Conservation (phyloP, 2,329 filamentous ascomycete species). For the Ceratocystiopsis minuta region DNA sequence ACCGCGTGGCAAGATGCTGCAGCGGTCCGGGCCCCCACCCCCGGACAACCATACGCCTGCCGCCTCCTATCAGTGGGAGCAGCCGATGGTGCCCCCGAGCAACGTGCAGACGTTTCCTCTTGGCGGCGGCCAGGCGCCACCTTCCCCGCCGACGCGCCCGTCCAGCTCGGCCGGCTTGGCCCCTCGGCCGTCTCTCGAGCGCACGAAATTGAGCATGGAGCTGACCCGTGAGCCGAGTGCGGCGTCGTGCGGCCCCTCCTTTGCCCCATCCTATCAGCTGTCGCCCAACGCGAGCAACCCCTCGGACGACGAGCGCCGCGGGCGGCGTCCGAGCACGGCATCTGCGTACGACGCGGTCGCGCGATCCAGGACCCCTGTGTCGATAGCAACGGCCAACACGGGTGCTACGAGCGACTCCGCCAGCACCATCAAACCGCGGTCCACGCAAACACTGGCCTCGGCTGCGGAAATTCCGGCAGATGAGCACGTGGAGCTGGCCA, state of each 20-base stretch:
- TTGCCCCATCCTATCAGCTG: conserved; percentile 16
- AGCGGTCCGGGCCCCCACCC: conserved; percentile 43
- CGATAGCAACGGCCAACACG: conserved; percentile 23
- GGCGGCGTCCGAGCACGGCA: conserved; percentile 9
- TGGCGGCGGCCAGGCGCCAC: conserved; percentile 29
- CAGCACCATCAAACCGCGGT: conserved; percentile 32
- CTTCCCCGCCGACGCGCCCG: conserved; percentile 42
- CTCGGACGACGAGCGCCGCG: too few species aligned
- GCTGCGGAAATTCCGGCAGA: conserved; percentile 59
- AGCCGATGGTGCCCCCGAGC: conserved; percentile 24
- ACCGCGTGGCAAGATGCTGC: conserved; percentile 63
- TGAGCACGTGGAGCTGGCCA: conserved; percentile 78
- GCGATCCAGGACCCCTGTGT: conserved; percentile 27
- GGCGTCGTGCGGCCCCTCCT: too few species aligned
- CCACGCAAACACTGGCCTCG: conserved; percentile 31
- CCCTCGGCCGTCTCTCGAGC: conserved; percentile 29
- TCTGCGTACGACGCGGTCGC: conserved; percentile 18
- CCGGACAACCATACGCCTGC: conserved; percentile 29
- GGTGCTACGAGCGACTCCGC: conserved; percentile 38
- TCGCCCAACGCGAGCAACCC: conserved; percentile 22
- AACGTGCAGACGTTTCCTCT: conserved; percentile 24
- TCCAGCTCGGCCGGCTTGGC: conserved; percentile 33
- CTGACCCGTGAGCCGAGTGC: too few species aligned
- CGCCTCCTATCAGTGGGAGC: conserved; percentile 46
- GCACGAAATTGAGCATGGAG: conserved; percentile 31